phyloP scores from a whole-genome alignment of 345 rosid genomes.

The Eutrema heterophyllum region DNA sequence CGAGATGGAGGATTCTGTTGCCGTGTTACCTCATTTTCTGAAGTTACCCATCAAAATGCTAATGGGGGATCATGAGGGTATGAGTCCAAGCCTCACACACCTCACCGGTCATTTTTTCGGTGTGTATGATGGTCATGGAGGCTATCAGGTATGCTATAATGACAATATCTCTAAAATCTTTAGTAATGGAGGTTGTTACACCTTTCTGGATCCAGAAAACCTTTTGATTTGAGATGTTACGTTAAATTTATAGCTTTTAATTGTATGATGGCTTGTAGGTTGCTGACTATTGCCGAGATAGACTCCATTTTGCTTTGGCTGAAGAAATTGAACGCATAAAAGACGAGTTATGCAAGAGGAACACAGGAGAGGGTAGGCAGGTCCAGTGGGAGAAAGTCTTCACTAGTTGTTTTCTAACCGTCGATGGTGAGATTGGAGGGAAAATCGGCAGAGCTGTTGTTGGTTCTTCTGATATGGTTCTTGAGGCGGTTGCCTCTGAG shows the following conservation, averaged over 20 bases:
- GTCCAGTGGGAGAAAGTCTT: slow-evolving; percentile 81
- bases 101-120: slow-evolving; percentile 88
- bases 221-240: slow-evolving; percentile 1
- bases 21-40: slow-evolving; percentile 55
- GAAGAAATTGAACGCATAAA: slow-evolving; percentile 61
- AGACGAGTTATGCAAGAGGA: slow-evolving; percentile 39
- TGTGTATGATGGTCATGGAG: slow-evolving; percentile 99
- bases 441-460: slow-evolving; percentile 16
- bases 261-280: slow-evolving; percentile 45
- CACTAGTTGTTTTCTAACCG: slow-evolving; percentile 63
- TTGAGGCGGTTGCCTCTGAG: slow-evolving; percentile 76
- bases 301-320: slow-evolving; percentile 59
- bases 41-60: slow-evolving; percentile 78
- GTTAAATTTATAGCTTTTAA: neutral
- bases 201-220: neutral
- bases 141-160: slow-evolving; percentile 57
- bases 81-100: slow-evolving; percentile 42
- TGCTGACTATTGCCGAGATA: slow-evolving; percentile 78
- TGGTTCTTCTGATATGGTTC: slow-evolving; percentile 12
- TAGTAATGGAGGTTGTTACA: neutral
- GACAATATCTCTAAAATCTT: neutral
- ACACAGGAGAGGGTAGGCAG: slow-evolving; percentile 51
- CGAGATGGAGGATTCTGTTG: slow-evolving; percentile 96
- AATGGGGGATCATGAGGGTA: slow-evolving; percentile 56
- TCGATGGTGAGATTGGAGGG: slow-evolving; percentile 83